phyloP scores from a whole-genome alignment of 2,329 filamentous ascomycete genomes.

The Aureobasidium sp. region DNA sequence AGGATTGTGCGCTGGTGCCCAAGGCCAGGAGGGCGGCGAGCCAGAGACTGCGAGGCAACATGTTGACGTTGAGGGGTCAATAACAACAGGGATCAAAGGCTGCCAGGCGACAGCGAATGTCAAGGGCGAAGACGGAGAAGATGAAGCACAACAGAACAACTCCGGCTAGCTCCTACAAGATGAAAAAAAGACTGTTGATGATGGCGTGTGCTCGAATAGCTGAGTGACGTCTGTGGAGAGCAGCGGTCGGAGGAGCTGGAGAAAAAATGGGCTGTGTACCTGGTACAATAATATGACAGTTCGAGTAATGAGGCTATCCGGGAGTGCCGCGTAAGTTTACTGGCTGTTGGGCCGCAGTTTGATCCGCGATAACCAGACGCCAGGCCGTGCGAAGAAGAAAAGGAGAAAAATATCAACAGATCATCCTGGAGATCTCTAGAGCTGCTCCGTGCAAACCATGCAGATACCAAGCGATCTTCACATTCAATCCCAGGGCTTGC shows the following conservation, averaged over 20 bases:
- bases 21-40: conserved; percentile 30
- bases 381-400: conserved; percentile 3
- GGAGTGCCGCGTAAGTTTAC: conserved; percentile 12
- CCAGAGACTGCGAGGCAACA: conserved; percentile 25
- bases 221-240: conserved; percentile 10
- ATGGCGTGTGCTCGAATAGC: neutral
- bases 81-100: neutral
- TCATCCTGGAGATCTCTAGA: neutral
- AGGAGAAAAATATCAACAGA: neutral
- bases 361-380: neutral
- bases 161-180: neutral
- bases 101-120: neutral
- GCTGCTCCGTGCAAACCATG: neutral
- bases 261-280: neutral
- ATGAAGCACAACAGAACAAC: neutral
- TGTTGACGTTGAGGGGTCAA: conserved; percentile 15
- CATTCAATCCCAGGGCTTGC: neutral
- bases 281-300: neutral
- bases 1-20: conserved; percentile 24
- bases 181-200: neutral
- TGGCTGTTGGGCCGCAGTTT: conserved; percentile 5
- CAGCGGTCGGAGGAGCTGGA: neutral
- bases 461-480: neutral
- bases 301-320: neutral
- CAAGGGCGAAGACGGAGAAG: neutral